These are phyloP conservation scores for Myriosclerotinia scirpicola DNA, from an alignment of 2,329 filamentous ascomycete genomes.

Conservation along the genomic window DNA sequence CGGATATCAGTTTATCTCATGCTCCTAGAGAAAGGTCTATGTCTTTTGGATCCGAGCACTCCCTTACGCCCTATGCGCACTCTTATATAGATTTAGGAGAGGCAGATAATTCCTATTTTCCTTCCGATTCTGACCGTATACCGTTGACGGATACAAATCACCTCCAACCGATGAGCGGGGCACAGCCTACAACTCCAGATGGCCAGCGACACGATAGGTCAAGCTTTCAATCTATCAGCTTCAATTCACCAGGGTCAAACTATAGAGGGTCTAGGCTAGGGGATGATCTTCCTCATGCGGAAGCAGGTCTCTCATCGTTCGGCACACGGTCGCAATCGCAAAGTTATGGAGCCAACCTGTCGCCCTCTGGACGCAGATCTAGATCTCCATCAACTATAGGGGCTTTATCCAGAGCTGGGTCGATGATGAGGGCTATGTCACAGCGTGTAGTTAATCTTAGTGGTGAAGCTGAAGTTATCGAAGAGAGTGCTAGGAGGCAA, in stretches of 20 bases:
- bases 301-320: slow-evolving; percentile 50
- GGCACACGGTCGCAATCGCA: slow-evolving; percentile 49
- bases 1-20: slow-evolving; percentile 39
- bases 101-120: slow-evolving; percentile 40
- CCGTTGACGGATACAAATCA: slow-evolving; percentile 58
- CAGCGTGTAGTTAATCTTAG: slow-evolving; percentile 97
- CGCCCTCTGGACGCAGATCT: slow-evolving; percentile 50
- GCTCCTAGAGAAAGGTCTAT: slow-evolving; percentile 31
- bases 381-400: slow-evolving; percentile 64
- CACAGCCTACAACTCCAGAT: slow-evolving; percentile 40
- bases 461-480: slow-evolving; percentile 82
- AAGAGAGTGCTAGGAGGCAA: slow-evolving; percentile 54
- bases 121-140: slow-evolving; percentile 54
- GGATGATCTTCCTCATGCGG: slow-evolving; percentile 60
- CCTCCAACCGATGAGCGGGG: slow-evolving; percentile 57
- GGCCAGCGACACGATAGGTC: slow-evolving; percentile 50
- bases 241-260: slow-evolving; percentile 43
- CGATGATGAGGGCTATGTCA: slow-evolving; percentile 83
- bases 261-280: slow-evolving; percentile 52
- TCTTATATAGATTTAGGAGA: slow-evolving; percentile 34
- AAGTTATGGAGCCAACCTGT: slow-evolving; percentile 58
- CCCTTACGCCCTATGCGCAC: slow-evolving; percentile 17
- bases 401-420: slow-evolving; percentile 68
- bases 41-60: slow-evolving; percentile 35
- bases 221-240: slow-evolving; percentile 55